Conservation (phyloP, 768 basidiomycete species). For the Neoboletus brunneissimus region DNA sequence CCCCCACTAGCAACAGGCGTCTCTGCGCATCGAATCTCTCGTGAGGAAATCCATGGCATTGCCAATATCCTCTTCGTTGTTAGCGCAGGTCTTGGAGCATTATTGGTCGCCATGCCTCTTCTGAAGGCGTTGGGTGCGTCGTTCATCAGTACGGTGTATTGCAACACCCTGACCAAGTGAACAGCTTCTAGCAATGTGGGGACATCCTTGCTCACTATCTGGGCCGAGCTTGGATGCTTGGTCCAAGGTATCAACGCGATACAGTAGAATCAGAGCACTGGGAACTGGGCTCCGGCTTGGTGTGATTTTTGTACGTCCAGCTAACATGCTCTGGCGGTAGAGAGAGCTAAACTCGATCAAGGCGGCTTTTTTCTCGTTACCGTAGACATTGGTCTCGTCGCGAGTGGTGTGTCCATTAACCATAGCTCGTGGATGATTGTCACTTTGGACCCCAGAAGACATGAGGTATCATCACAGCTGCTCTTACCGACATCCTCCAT, state of each 20-base stretch:
- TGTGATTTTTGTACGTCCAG: conserved; percentile 52
- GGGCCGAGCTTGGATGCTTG: conserved; percentile 29
- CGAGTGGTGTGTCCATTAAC: conserved; percentile 44
- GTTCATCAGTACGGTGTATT: neutral
- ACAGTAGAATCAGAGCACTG: conserved; percentile 35
- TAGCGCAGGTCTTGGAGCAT: conserved; percentile 37
- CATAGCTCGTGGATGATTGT: conserved; percentile 49
- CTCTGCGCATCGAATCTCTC: neutral
- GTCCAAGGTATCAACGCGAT: conserved; percentile 35
- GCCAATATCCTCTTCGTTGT: conserved; percentile 25
- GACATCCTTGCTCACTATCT: conserved; percentile 33
- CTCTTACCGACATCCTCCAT: neutral
- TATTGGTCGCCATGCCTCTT: conserved; percentile 44
- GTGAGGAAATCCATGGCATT: conserved; percentile 5
- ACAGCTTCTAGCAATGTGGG: conserved; percentile 30
- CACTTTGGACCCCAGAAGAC: conserved; percentile 11
- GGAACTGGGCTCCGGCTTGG: conserved; percentile 41
- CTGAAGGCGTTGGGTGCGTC: conserved; percentile 54
- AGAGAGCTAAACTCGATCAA: conserved; percentile 4
- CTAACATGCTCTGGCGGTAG: neutral
- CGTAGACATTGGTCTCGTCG: conserved; percentile 36
- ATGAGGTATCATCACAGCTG: conserved; percentile 4
- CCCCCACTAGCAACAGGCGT: neutral
- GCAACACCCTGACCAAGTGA: neutral
- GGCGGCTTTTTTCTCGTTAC: conserved; percentile 35